phyloP scores from a whole-genome alignment of 805 yeast species.

The Metschnikowia henanensis region DNA sequence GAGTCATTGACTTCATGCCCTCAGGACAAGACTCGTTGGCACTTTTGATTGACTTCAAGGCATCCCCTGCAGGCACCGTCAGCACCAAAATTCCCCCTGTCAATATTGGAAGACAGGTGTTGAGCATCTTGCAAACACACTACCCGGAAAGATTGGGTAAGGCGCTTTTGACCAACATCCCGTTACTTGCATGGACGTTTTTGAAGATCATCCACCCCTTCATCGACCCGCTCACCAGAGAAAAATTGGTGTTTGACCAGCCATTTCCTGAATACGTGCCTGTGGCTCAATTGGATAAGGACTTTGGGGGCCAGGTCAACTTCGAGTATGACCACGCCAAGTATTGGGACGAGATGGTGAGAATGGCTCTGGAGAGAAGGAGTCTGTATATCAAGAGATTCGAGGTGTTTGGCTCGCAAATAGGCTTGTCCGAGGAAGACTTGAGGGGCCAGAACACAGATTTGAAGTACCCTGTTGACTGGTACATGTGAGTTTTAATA shows the following conservation, averaged over 20 bases:
- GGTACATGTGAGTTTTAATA: slow-evolving; percentile 8
- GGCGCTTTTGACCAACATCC: slow-evolving; percentile 89
- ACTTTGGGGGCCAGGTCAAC: slow-evolving; percentile 82
- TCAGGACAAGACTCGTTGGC: slow-evolving; percentile 95
- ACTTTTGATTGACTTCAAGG: slow-evolving; percentile 86
- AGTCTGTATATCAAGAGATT: slow-evolving; percentile 67
- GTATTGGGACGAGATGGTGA: slow-evolving; percentile 75
- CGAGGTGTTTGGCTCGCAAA: slow-evolving; percentile 62
- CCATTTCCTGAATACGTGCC: slow-evolving; percentile 87
- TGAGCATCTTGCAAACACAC: slow-evolving; percentile 92
- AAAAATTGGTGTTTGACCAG: slow-evolving; percentile 88
- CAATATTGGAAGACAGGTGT: slow-evolving; percentile 84
- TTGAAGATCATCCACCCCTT: slow-evolving; percentile 91
- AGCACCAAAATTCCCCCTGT: slow-evolving; percentile 84
- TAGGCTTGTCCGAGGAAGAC: slow-evolving; percentile 84
- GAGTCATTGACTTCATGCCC: slow-evolving; percentile 94
- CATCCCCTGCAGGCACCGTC: slow-evolving; percentile 59
- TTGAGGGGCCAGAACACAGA: slow-evolving; percentile 50
- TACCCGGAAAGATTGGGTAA: slow-evolving; percentile 96
- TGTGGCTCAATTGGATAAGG: slow-evolving; percentile 72
- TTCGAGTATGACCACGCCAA: slow-evolving; percentile 78
- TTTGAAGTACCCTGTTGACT: slow-evolving; percentile 26
- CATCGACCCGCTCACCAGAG: slow-evolving; percentile 93
- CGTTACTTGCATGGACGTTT: slow-evolving; percentile 92
- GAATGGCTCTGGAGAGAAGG: slow-evolving; percentile 59